Conservation (phyloP, 306 rosid genomes). For the Purshia tridentata region DNA sequence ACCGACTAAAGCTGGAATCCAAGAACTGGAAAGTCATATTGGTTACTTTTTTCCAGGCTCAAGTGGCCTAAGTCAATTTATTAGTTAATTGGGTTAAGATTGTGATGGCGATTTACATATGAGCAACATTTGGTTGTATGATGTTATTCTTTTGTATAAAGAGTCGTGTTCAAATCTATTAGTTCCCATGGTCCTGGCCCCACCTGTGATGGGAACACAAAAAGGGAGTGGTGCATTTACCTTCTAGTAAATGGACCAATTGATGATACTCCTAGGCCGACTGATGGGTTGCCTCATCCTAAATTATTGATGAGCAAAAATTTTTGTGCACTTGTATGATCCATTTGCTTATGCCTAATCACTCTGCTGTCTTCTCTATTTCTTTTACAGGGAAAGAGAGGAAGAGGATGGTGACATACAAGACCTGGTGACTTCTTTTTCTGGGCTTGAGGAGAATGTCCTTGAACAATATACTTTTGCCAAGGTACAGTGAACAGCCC, state of each 20-base stretch:
- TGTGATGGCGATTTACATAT: not conserved
- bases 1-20: not conserved
- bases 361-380: conserved; percentile 25
- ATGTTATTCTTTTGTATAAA: not conserved
- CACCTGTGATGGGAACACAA: not conserved
- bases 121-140: not conserved
- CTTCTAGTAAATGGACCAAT: not conserved
- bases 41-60: not conserved
- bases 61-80: not conserved
- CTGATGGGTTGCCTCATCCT: conserved; percentile 14
- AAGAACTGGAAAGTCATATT: not conserved
- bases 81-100: not conserved
- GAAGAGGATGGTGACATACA: conserved; percentile 77
- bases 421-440: conserved; percentile 69
- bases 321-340: conserved; percentile 13
- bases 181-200: not conserved
- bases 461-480: conserved; percentile 96
- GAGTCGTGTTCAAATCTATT: not conserved
- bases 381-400: conserved; percentile 62
- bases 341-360: conserved; percentile 26
- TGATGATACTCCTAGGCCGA: not conserved
- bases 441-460: conserved; percentile 88
- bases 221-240: not conserved
- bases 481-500: conserved; percentile 54
- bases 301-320: conserved; percentile 18